A percentile compares a stretch with the other conserved stretches of the same genome.
Evolutionary conservation across 2,329 filamentous ascomycete species (phyloP).

Genomic region (Colletotrichum sp.): DNA sequence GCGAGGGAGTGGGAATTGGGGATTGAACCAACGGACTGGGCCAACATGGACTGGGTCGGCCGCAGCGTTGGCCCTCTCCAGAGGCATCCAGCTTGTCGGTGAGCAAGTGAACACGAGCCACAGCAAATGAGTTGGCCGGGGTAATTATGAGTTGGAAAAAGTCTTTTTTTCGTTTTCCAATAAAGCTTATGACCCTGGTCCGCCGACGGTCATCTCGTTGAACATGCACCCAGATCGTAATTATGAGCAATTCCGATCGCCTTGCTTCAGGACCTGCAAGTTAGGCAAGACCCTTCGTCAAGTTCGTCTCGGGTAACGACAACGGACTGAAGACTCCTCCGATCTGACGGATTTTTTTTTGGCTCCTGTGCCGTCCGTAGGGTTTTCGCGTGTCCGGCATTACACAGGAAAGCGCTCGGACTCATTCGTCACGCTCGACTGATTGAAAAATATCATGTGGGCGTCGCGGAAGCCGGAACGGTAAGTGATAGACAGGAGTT

Average conservation of each 20-base stretch:
- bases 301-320: neutral
- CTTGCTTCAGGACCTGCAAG: neutral
- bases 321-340: neutral
- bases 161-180: neutral
- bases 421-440: neutral
- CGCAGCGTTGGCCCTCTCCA: conserved; percentile 11
- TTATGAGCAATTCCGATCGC: neutral
- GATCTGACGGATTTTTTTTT: neutral
- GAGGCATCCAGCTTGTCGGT: conserved; percentile 16
- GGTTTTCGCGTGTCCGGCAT: neutral
- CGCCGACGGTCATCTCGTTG: neutral
- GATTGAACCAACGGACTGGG: conserved; percentile 18
- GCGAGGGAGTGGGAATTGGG: conserved; percentile 9
- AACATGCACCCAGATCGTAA: neutral
- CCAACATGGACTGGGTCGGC: conserved; percentile 1
- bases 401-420: conserved; percentile 1
- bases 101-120: conserved; percentile 16
- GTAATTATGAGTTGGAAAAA: conserved; percentile 11
- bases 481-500: conserved; percentile 10
- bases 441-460: neutral
- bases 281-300: neutral
- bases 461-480: conserved; percentile 17
- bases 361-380: neutral
- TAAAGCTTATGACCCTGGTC: neutral
- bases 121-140: conserved; percentile 17